These are phyloP conservation scores for Trametes villosa DNA, from an alignment of 768 basidiomycete species.

Conservation along the genomic window DNA sequence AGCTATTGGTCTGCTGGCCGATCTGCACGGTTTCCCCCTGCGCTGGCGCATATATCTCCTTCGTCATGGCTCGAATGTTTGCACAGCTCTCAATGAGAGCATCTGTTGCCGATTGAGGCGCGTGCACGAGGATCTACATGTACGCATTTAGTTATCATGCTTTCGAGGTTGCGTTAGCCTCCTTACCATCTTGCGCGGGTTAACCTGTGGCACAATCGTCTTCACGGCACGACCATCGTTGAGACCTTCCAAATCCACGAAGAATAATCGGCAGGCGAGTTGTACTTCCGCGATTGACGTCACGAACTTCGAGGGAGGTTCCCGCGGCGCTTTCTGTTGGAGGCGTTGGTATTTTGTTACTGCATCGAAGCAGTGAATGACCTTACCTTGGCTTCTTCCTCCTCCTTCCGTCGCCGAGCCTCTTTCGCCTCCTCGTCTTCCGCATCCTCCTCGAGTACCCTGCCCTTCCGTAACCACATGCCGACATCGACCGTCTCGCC, in stretches of 20 bases:
- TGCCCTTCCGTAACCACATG: slow-evolving; percentile 93
- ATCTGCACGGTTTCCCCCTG: slow-evolving; percentile 83
- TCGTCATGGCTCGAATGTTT: slow-evolving; percentile 87
- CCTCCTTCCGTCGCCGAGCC: slow-evolving; percentile 67
- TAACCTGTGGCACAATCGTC: slow-evolving; percentile 94
- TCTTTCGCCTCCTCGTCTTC: slow-evolving; percentile 83
- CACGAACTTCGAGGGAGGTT: slow-evolving; percentile 92
- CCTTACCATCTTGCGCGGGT: slow-evolving; percentile 91
- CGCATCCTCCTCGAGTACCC: slow-evolving; percentile 87
- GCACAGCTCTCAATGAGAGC: slow-evolving; percentile 80
- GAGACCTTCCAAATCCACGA: slow-evolving; percentile 94
- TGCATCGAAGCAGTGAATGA: slow-evolving; percentile 4
- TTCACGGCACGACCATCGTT: slow-evolving; percentile 97
- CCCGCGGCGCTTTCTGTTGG: slow-evolving; percentile 68
- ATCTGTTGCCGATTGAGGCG: slow-evolving; percentile 64
- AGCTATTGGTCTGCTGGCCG: slow-evolving; percentile 94
- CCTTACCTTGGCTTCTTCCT: slow-evolving; percentile 80
- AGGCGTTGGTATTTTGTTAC: slow-evolving; percentile 15
- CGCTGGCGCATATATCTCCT: slow-evolving; percentile 83
- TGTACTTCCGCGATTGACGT: slow-evolving; percentile 76
- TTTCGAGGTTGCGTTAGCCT: too few species aligned
- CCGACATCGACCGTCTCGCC: slow-evolving; percentile 95
- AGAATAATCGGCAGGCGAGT: slow-evolving; percentile 84
- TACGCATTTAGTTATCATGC: slow-evolving; percentile 2
- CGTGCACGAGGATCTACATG: slow-evolving; percentile 85